Conservation (phyloP, 2,329 filamentous ascomycete genomes). For the Nigrospora sphaerica region DNA sequence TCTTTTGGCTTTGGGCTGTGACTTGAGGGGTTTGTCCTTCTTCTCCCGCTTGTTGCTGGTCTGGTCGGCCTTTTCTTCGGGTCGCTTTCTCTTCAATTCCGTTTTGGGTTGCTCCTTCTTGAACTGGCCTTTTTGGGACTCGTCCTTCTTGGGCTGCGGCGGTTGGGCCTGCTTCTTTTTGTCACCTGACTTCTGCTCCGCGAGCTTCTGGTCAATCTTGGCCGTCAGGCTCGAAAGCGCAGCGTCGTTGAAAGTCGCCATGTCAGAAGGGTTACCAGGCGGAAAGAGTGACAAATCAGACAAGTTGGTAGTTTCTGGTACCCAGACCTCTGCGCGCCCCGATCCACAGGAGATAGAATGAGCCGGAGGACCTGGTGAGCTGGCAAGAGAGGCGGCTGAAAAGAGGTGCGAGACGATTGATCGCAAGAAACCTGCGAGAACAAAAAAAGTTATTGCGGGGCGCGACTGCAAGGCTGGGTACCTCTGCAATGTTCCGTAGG, state of each 20-base stretch:
- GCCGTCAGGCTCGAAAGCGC: conserved; percentile 47
- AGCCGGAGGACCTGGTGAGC: too few relatives aligned
- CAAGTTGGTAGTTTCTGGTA: too few relatives aligned
- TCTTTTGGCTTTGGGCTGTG: conserved; percentile 4
- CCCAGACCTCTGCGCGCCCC: too few relatives aligned
- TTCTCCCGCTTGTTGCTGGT: conserved; percentile 9
- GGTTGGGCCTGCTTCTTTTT: conserved; percentile 19
- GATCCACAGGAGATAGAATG: too few relatives aligned
- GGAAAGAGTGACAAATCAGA: too few relatives aligned
- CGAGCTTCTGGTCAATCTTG: conserved; percentile 48
- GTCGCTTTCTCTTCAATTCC: conserved; percentile 19
- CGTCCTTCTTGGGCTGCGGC: conserved; percentile 18
- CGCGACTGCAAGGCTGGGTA: background rate
- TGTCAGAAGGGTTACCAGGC: background rate
- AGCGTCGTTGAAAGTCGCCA: conserved; percentile 39
- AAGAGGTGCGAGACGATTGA: too few relatives aligned
- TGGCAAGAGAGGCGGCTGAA: too few relatives aligned
- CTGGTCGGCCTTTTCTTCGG: conserved; percentile 15
- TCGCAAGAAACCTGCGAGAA: background rate
- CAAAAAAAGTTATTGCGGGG: conserved; percentile 4
- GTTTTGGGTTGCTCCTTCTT: conserved; percentile 1
- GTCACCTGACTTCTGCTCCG: conserved; percentile 20
- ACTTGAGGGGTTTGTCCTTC: conserved; percentile 2
- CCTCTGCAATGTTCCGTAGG: too few relatives aligned
- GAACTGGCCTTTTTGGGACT: background rate